Evolutionary conservation across 208 protist species (phyloP).

Genomic region (Leptomonas pyrrhocoris): DNA sequence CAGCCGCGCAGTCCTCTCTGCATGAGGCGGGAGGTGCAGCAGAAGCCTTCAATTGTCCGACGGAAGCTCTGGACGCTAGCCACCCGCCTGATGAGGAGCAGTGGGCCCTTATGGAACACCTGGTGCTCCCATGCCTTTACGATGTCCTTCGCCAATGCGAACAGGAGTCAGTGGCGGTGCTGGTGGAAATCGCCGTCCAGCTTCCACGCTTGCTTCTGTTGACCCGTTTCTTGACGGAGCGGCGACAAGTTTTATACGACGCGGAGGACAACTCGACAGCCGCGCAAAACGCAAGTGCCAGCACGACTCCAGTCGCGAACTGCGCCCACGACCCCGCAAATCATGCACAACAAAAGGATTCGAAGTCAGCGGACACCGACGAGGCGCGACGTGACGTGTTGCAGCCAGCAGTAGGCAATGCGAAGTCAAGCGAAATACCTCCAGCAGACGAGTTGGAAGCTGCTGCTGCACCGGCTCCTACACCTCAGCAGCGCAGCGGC

Average conservation of each 20-base stretch:
- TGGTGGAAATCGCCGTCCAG: constrained; percentile 63
- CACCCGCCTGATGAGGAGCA: constrained; percentile 26
- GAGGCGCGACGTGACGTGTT: no score
- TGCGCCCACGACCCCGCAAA: not conserved
- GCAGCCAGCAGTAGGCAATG: no score
- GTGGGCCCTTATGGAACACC: constrained; percentile 35
- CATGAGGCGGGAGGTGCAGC: not conserved
- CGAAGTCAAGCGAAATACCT: no score
- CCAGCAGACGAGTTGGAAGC: no score
- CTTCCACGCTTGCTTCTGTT: constrained; percentile 68
- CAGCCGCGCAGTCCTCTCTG: not conserved
- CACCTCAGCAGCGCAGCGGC: no score
- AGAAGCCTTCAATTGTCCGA: not conserved
- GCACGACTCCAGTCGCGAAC: not conserved
- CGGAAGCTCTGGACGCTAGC: not conserved
- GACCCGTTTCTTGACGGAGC: constrained; percentile 55
- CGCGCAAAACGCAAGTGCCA: not conserved
- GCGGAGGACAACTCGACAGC: not conserved
- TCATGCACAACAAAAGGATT: not conserved
- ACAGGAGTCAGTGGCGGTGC: constrained; percentile 40
- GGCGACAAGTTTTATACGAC: constrained; percentile 30
- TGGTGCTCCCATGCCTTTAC: constrained; percentile 39
- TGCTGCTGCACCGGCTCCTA: no score
- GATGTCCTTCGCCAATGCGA: constrained; percentile 30
- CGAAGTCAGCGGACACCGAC: not conserved